Evolutionary conservation across 1,284 basidiomycete species (phyloP), one percentile per base, ranked within the genome.

Genomic region (Exobasidium rhododendri): DNA sequence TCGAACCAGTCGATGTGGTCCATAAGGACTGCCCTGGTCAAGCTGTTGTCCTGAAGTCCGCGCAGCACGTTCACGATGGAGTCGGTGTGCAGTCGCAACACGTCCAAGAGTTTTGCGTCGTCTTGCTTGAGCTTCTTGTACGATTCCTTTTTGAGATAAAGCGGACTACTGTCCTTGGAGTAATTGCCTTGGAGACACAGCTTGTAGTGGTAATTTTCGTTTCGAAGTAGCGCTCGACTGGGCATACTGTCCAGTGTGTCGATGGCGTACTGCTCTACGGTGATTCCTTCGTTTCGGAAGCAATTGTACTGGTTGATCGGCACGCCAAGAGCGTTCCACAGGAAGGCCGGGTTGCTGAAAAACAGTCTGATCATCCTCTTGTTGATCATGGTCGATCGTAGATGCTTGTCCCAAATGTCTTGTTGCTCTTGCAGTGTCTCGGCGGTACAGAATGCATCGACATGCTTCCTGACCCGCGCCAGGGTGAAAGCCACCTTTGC

Each of bases 291-390:
- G 30, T 86, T 71, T 47, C 88, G 77, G 76, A 90, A 83, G 82
- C 86, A 87, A 71, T 85, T 83, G 74, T 87, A 84, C 81, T 91
- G 89, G 77, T 89, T 89, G 70, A 84, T 82, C 1, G 89, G 89
- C 1, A 91, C 89, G 32, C 89, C 89, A 14, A 91, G 82, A 0
- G 89, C 89, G 71, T 90, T 90, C 90, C 90, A 92, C 65, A 88
- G 86, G 80, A 92, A 91, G 1, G 71, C 69, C 4, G 77, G 79
- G 67, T 80, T 81, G 32, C 78, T 73, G 52, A 90, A 81, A 67
- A 90, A 82, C 3, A 84, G 55, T 4, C 75, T 82, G 66, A 87
- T 84, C 65, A 90, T 85, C 29, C 86, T 73, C 29, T 85, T 85
- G 76, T 89, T 88, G 61, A 90, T 82, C 32, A 91, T 77, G 26